Base-by-base conservation (phyloP, 192 early-diverging fungal genomes). In the Lobosporangium transversale region DNA sequence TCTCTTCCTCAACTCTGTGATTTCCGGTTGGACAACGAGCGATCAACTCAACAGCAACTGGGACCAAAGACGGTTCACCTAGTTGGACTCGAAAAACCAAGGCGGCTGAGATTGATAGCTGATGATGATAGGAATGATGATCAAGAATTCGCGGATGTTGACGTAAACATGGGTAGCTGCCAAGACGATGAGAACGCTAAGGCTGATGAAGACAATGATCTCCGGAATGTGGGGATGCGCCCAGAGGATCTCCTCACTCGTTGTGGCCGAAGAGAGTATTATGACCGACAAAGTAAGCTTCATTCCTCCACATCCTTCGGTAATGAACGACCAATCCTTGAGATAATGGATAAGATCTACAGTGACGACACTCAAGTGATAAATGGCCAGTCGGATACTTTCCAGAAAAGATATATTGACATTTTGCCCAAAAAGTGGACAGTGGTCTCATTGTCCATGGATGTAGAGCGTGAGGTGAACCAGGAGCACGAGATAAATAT, bases 361-460 rank as follows among this genome's bases (percentile, higher is more conserved):
- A 60, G 71, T 24, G 48, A 67, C 26, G 87, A 87, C 54, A 29
- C 57, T 20, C 31, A 20, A n/a, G 45, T 47, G 15, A 51, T 78
- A 14, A 79, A 73, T 30, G 79, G 79, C 20, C 33, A 57, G 18
- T 17, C 50, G 4, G 53, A 49, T 6, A 62, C 58, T 4, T 90
- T 90, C 51, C 82, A 84, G 52, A 35, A 52, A 2, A 58, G 82
- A 3, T 86, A 94, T 43, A 37, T 86, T 2, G 69, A 86, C 23
- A 83, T 83, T 6, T 61, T 93, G 12, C 94, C 96, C 11, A 26
- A 58, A 0, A 35, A 79, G 17, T 96, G 94, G 94, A 86, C 87
- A 0, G 93, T 93, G 0, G 92, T 91, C 37, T 93, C 89, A 0
- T 61, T 98, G 29, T 89, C 93, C 0, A 76, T 95, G 31, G 95